Evolutionary conservation across 441 rosid genomes (phyloP).

Genomic region (Adansonia madagascariensis): DNA sequence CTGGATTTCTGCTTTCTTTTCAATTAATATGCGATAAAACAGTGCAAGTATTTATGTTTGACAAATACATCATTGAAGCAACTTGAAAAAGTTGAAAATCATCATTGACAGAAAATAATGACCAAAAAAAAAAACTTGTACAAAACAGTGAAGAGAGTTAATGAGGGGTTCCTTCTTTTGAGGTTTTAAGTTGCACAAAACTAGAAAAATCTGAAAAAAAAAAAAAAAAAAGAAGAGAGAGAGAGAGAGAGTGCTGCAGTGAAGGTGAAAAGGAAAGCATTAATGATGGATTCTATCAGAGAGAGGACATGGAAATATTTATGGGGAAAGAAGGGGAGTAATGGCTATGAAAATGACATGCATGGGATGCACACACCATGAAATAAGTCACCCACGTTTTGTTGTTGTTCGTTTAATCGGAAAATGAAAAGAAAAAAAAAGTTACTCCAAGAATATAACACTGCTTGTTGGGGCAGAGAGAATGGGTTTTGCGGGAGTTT

Average conservation of each 20-base stretch:
- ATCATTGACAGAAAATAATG: constrained; percentile 24
- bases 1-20: constrained; percentile 40
- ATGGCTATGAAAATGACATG: constrained; percentile 47
- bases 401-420: constrained; percentile 15
- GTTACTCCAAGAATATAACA: background rate
- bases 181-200: constrained; percentile 36
- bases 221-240: constrained; percentile 23
- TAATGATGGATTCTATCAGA: constrained; percentile 44
- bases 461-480: background rate
- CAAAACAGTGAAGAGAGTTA: constrained; percentile 39
- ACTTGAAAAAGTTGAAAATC: constrained; percentile 18
- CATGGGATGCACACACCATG: constrained; percentile 33
- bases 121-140: constrained; percentile 10
- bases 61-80: constrained; percentile 37
- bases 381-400: constrained; percentile 30
- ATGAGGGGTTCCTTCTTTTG: constrained; percentile 34
- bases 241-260: constrained; percentile 20
- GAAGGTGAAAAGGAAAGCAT: constrained; percentile 42
- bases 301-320: constrained; percentile 31
- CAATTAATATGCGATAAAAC: constrained; percentile 28
- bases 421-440: background rate
- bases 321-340: constrained; percentile 46
- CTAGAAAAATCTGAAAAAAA: constrained; percentile 30
- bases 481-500: background rate
- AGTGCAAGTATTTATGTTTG: constrained; percentile 26